These are phyloP conservation scores for Russula abietina DNA, from an alignment of 768 basidiomycete genomes.

Conservation along the genomic window DNA sequence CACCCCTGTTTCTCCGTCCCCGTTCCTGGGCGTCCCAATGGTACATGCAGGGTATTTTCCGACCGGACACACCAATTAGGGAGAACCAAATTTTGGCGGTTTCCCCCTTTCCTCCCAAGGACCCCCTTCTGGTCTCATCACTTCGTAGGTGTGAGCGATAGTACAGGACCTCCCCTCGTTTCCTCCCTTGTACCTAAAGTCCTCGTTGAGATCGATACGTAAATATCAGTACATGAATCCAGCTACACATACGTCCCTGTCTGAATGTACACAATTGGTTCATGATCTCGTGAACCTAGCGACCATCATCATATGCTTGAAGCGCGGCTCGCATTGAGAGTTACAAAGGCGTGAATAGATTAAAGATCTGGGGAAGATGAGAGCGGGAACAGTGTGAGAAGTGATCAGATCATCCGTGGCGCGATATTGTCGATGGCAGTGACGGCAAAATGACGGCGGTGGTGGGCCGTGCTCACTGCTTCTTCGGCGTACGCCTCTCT, in stretches of 20 bases:
- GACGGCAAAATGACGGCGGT: neutral
- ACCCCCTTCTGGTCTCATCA: neutral
- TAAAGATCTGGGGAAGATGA: neutral
- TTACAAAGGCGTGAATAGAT: neutral
- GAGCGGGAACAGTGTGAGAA: neutral
- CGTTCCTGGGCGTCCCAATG: neutral
- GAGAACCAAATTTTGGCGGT: neutral
- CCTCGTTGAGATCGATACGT: neutral
- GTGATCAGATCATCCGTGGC: neutral
- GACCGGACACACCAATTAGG: neutral
- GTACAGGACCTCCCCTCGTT: neutral
- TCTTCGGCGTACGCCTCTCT: neutral
- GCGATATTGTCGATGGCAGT: neutral
- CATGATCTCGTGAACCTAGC: neutral
- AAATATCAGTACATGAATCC: neutral
- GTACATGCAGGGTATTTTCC: neutral
- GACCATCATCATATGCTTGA: neutral
- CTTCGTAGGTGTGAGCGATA: neutral
- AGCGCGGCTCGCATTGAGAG: neutral
- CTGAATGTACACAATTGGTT: neutral
- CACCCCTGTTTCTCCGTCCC: neutral
- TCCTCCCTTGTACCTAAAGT: neutral
- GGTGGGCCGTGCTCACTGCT: neutral
- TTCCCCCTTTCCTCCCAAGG: no score
- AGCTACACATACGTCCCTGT: neutral